Conservation (phyloP, 2,329 filamentous ascomycete species). For the Dothistroma septosporum region DNA sequence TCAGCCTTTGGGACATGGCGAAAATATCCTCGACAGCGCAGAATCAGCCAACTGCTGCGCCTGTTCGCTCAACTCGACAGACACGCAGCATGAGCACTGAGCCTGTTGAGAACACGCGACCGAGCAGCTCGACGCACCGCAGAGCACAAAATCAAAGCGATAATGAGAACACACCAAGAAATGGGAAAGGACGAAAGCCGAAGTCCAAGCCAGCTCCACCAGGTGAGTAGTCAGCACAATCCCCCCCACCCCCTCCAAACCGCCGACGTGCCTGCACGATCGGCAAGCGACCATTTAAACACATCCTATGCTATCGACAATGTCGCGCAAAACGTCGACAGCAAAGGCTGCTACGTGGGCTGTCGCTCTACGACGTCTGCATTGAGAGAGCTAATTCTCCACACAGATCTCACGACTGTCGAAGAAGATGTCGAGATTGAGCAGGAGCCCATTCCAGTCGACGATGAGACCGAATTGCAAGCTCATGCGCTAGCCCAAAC, state of each 20-base stretch:
- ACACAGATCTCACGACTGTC: constrained; percentile 9
- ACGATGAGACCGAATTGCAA: constrained; percentile 11
- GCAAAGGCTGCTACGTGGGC: not conserved
- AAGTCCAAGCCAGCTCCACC: constrained; percentile 6
- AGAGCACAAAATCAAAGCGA: not conserved
- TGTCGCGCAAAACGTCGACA: not conserved
- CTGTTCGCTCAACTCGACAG: constrained; percentile 22
- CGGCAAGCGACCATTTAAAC: too few relatives aligned
- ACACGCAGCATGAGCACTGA: constrained; percentile 42
- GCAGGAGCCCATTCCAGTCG: not conserved
- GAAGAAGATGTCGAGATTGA: constrained; percentile 7
- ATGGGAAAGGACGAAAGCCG: not conserved
- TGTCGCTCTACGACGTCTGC: not conserved
- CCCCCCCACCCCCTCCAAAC: too few relatives aligned
- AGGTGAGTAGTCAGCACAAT: constrained; percentile 1
- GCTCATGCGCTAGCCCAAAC: constrained; percentile 3
- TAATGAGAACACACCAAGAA: constrained; percentile 2
- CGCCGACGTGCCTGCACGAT: not conserved
- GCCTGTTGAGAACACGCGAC: constrained; percentile 12
- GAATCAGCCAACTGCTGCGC: not conserved
- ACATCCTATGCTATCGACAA: not conserved
- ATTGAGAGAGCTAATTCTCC: not conserved
- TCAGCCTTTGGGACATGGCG: not conserved
- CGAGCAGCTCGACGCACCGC: not conserved
- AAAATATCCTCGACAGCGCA: not conserved